Evolutionary conservation across 345 rosid species (phyloP).

Genomic region (Aquilaria malaccensis): DNA sequence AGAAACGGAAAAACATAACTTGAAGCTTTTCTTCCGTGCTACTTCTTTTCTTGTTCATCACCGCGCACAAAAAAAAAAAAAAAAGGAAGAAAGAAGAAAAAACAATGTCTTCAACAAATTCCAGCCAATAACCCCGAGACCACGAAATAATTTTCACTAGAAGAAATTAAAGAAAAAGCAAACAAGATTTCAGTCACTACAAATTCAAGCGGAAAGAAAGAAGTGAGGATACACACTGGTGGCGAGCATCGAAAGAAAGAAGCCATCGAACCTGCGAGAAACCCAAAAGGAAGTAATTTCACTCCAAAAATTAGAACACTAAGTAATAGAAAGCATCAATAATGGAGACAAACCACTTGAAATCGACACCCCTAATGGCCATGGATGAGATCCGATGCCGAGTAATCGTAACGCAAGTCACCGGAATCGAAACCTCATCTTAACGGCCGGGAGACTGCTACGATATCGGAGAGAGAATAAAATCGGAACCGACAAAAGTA

Average conservation of each 20-base stretch:
- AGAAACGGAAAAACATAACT: too few species aligned
- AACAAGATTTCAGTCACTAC: neutral
- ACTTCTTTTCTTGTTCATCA: constrained; percentile 1
- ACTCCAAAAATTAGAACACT: neutral
- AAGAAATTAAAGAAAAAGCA: neutral
- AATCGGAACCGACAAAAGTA: too few species aligned
- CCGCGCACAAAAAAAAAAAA: neutral
- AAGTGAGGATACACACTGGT: constrained; percentile 90
- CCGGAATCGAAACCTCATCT: constrained; percentile 8
- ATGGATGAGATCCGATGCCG: constrained; percentile 20
- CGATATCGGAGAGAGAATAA: too few species aligned
- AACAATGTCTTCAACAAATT: neutral
- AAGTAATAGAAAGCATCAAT: neutral
- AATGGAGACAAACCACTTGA: constrained; percentile 70
- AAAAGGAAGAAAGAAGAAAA: constrained; percentile 1
- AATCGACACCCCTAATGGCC: constrained; percentile 90
- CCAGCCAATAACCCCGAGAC: neutral
- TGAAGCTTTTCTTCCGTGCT: neutral
- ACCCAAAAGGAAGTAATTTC: neutral
- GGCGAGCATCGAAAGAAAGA: constrained; percentile 98
- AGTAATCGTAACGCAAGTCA: neutral
- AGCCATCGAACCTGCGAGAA: constrained; percentile 91
- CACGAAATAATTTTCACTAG: too few species aligned
- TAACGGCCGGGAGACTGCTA: neutral
- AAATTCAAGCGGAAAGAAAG: neutral